These are phyloP conservation scores for Chondrus crispus DNA, from an alignment of 23 red algal genomes.

Conservation along the genomic window DNA sequence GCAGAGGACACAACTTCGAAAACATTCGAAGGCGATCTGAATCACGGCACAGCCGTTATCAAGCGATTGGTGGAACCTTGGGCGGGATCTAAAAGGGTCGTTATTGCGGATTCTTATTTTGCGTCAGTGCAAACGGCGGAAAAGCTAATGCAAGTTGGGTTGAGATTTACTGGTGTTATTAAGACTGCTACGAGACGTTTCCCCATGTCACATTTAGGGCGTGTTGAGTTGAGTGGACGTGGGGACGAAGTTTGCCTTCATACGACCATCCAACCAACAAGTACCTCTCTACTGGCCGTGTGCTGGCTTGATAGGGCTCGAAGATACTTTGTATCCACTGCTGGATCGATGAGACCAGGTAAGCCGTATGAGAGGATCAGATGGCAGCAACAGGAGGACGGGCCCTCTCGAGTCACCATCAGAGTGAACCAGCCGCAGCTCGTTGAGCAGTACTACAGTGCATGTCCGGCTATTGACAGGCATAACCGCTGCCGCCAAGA, in stretches of 20 bases:
- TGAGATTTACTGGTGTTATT: conserved; percentile 28
- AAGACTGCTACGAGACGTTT: conserved; percentile 23
- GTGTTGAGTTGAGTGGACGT: background rate
- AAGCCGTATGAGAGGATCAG: background rate
- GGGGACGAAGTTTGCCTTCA: background rate
- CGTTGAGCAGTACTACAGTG: background rate
- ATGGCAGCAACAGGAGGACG: background rate
- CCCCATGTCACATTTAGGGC: background rate
- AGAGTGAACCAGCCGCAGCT: background rate
- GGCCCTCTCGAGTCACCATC: background rate
- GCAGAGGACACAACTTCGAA: background rate
- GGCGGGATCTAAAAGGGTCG: background rate
- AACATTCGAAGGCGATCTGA: background rate
- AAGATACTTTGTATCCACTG: conserved; percentile 10
- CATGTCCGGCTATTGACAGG: background rate
- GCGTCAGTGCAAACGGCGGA: conserved; percentile 23
- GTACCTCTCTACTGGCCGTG: background rate
- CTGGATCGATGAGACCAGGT: background rate
- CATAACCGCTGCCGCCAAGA: conserved; percentile 39
- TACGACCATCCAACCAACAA: background rate
- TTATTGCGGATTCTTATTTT: conserved; percentile 46
- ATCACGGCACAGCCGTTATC: background rate
- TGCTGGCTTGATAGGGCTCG: conserved; percentile 13
- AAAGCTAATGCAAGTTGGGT: background rate
- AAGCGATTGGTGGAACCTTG: background rate